Evolutionary conservation across 371 early-diverging fungal genomes (phyloP).

Genomic region (Zancudomyces culisetae): DNA sequence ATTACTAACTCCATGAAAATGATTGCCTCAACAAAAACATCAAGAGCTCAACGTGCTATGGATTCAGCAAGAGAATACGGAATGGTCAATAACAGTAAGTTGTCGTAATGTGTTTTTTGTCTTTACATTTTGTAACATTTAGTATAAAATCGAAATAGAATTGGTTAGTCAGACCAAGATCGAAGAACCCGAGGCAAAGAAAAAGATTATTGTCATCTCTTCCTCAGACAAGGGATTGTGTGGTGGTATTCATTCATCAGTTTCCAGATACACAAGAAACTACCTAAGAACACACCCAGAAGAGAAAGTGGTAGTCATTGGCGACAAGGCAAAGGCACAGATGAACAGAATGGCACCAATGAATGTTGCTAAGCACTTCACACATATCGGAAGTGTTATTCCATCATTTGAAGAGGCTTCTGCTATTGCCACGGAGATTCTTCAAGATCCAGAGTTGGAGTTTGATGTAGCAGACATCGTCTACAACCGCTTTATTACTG

Average conservation of each 20-base stretch:
- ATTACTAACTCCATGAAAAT: constrained; percentile 99
- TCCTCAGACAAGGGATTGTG: constrained; percentile 97
- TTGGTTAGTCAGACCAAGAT: constrained; percentile 63
- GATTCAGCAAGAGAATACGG: constrained; percentile 79
- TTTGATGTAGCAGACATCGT: constrained; percentile 60
- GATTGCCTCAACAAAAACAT: constrained; percentile 98
- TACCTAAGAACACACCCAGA: constrained; percentile 34
- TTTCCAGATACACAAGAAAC: constrained; percentile 68
- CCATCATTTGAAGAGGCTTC: constrained; percentile 82
- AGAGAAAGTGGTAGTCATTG: constrained; percentile 47
- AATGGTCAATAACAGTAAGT: constrained; percentile 29
- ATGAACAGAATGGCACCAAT: constrained; percentile 50
- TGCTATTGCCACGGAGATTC: constrained; percentile 61
- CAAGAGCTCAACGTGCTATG: constrained; percentile 87
- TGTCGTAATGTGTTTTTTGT: background rate
- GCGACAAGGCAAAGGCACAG: constrained; percentile 89
- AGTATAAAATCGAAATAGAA: constrained; percentile 26
- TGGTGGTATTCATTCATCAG: constrained; percentile 94
- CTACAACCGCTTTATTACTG: constrained; percentile 88
- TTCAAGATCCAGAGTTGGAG: constrained; percentile 32
- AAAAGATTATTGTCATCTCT: constrained; percentile 47
- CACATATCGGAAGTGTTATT: constrained; percentile 73
- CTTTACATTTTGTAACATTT: constrained; percentile 1
- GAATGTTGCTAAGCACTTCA: constrained; percentile 63
- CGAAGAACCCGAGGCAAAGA: constrained; percentile 32